Evolutionary conservation across 768 basidiomycete species (phyloP), one percentile per base, ranked within the genome.

Genomic region (Leccinum incarnatum): DNA sequence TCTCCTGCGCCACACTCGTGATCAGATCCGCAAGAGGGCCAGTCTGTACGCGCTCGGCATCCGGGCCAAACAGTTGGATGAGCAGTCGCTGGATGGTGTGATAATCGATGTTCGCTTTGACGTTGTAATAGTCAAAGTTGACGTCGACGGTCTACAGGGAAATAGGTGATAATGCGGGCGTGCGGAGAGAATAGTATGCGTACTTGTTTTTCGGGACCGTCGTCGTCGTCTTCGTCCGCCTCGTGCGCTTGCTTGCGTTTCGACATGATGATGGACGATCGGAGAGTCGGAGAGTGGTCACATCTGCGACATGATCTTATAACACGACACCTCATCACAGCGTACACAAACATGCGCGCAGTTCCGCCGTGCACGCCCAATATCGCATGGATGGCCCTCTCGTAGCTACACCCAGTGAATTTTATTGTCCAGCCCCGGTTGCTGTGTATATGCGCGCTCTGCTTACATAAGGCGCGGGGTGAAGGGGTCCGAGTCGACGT

Each of bases 101-200:
- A 70, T 89, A 97, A 76, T 98, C 95, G 65, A 91, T 75, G 25
- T 72, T 80, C 3, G 90, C 84, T 63, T 91, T 88, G 6, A 92
- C 86, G 71, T 92, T 88, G 80, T 92, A 95, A 71, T 97, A 98
- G 63, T 97, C 94, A 68, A 98, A 98, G 21, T 73, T 60, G 52
- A 73, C 72, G 53, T 73, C 70, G 23, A 69, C 62, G 17, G 67
- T 30, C 9, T 57, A 61, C 12, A 25, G 25, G 25, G 25, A 25
- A 25, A 25, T 25, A 25, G 25, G 25, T 25, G 25, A 25, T 25
- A 25, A 25, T 25, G 25, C 25, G 25, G 25, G 25, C 9, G 2
- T 19, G 14, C 6, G 11, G 15, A 25, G 5, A 5, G 15, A n/a
- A 46, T 29, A 27, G 25, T 27, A 12, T 25, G 75, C 80, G 61